These are phyloP conservation scores for Boletus rufocinnamomeus DNA, from an alignment of 768 basidiomycete genomes.

Conservation along the genomic window DNA sequence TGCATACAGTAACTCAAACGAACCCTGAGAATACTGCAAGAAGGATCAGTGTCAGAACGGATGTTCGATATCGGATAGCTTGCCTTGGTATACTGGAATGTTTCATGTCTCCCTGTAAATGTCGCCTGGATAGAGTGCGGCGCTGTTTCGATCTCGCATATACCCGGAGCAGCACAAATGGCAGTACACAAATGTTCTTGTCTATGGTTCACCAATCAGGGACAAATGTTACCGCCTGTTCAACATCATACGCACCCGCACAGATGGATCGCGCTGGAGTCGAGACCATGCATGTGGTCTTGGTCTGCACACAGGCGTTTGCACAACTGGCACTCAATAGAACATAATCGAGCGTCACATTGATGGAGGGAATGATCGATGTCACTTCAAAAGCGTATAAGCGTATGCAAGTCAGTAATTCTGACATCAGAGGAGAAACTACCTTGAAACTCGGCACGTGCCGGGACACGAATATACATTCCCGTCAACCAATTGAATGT, in stretches of 20 bases:
- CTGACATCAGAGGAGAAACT: neutral
- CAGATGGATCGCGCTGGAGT: slow-evolving; percentile 45
- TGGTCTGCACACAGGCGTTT: slow-evolving; percentile 49
- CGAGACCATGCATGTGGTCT: slow-evolving; percentile 56
- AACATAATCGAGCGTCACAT: slow-evolving; percentile 56
- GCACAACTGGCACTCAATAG: slow-evolving; percentile 55
- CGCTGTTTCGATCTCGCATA: slow-evolving; percentile 58
- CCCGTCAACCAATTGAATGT: slow-evolving; percentile 32
- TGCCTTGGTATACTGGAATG: slow-evolving; percentile 67
- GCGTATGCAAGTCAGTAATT: neutral
- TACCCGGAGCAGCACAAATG: slow-evolving; percentile 47
- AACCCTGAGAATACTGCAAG: slow-evolving; percentile 56
- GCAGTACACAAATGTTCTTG: slow-evolving; percentile 53
- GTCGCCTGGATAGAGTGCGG: slow-evolving; percentile 64
- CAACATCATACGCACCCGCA: slow-evolving; percentile 49
- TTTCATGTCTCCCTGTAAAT: slow-evolving; percentile 59
- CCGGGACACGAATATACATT: slow-evolving; percentile 43
- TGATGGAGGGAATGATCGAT: slow-evolving; percentile 46
- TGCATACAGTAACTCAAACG: neutral
- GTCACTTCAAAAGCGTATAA: slow-evolving; percentile 38
- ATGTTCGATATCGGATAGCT: neutral
- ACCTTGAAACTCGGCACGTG: slow-evolving; percentile 47
- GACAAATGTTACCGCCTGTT: neutral
- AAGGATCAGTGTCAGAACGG: neutral
- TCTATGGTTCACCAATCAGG: slow-evolving; percentile 31